phyloP scores from a whole-genome alignment of 768 basidiomycete genomes.

The Tylopilus sp. region DNA sequence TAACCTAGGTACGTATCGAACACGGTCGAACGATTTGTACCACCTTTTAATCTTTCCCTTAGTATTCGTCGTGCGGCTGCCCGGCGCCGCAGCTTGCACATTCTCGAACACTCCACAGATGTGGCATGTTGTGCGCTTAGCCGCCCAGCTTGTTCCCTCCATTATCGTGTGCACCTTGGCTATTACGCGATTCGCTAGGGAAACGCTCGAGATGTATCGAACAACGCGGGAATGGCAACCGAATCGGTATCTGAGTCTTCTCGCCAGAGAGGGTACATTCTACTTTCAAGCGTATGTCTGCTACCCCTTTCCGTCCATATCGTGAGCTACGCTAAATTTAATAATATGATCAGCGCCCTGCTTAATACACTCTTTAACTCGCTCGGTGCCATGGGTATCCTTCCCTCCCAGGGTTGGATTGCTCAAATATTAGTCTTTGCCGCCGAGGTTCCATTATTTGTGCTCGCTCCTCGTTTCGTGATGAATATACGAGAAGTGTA shows the following conservation, averaged over 20 bases:
- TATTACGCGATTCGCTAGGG: neutral
- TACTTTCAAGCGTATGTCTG: too few species aligned
- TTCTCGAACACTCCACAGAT: neutral
- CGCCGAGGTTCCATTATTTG: too few species aligned
- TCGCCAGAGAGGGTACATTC: neutral
- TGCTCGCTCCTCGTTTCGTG: too few species aligned
- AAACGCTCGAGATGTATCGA: neutral
- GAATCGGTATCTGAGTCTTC: neutral
- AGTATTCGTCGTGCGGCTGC: neutral
- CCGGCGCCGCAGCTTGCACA: neutral
- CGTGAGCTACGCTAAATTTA: too few species aligned
- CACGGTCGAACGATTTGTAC: neutral
- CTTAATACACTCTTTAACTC: too few species aligned
- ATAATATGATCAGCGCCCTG: too few species aligned
- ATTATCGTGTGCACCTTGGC: neutral
- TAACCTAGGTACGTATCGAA: neutral
- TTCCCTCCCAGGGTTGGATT: too few species aligned
- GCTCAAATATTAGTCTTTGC: too few species aligned
- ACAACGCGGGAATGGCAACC: neutral
- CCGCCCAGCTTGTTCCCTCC: neutral
- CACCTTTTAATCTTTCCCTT: neutral
- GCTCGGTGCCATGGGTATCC: too few species aligned
- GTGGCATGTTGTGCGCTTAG: neutral
- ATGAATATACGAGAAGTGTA: too few species aligned
- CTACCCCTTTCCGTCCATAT: too few species aligned